Base-by-base conservation (phyloP, 305 asterid genomes). In the Nicotiana rustica region DNA sequence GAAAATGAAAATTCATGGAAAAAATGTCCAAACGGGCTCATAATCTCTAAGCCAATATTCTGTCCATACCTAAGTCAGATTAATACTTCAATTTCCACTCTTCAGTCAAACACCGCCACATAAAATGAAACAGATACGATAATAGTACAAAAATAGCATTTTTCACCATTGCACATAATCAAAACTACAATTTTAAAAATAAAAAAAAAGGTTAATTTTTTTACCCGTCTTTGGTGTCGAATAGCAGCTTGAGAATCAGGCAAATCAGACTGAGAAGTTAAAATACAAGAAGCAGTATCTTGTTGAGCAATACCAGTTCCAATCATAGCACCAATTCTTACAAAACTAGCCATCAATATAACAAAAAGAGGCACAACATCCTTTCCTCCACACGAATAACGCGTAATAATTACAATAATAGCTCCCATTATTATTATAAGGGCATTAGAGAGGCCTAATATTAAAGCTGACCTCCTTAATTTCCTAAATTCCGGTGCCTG, bases 191-290 rank as follows among this genome's bases (percentile, higher is more conserved):
- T 25, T 25, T 25, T 25, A n/a, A 47, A 25, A 65, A 13, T n/a
- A 15, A 21, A 67, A 21, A 21, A 67, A 14, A 17, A 12, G 55
- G 35, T 15, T 21, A 5, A 25, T 55, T 6, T 6, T 83, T 6
- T 3, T 83, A 85, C 88, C 84, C 82, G 86, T 70, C 79, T 31
- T 38, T 85, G 64, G 1, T 83, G 81, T n/a, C 88, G 84, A 66
- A 80, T 55, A n/a, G 65, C 77, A 65, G 80, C 0, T 29, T 79
- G 77, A 60, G 66, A 38, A 6, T 64, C 61, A 67, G 35, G n/a
- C 38, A 18, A 25, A 15, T 85, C 44, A 14, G 65, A 2, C 21
- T 56, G 60, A 25, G 84, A 76, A 38, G 55, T 15, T n/a, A 85
- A 59, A 14, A 85, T 77, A n/a, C 64, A 8, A 14, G 67, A 21